A percentile compares a stretch with the other conserved stretches of the same genome.
These are phyloP conservation scores for Eucalyptus erythrocorys DNA, from an alignment of 345 rosid species.

Conservation along the genomic window DNA sequence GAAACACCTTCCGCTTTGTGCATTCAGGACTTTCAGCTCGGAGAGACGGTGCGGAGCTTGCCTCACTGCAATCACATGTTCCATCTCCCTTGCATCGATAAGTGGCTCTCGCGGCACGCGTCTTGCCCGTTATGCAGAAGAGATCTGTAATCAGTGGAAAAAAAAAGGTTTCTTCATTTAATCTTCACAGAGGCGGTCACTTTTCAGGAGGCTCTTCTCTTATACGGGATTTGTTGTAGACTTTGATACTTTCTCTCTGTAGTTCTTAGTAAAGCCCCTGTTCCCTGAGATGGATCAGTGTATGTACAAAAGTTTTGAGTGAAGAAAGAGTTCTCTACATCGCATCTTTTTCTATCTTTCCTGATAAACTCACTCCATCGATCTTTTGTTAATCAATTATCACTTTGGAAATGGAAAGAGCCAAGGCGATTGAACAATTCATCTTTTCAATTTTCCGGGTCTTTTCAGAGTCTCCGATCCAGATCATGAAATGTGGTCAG, in stretches of 20 bases:
- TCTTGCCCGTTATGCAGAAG: conserved; percentile 97
- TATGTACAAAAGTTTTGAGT: conserved; percentile 32
- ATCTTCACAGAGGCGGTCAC: background rate
- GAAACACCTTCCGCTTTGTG: background rate
- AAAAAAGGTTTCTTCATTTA: background rate
- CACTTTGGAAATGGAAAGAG: background rate
- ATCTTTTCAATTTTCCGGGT: background rate
- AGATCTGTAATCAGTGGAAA: conserved; percentile 34
- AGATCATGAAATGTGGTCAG: background rate
- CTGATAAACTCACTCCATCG: background rate
- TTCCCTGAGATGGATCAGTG: background rate
- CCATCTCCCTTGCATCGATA: conserved; percentile 94
- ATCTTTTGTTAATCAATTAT: background rate
- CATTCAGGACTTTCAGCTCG: conserved; percentile 84
- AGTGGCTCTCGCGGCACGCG: conserved; percentile 84
- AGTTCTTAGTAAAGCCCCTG: background rate
- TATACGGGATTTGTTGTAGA: background rate
- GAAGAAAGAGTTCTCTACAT: background rate
- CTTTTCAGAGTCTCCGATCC: background rate
- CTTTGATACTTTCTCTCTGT: background rate
- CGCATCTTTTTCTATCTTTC: background rate
- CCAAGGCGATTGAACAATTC: background rate
- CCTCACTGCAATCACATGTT: conserved; percentile 98
- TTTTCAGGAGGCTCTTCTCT: background rate
- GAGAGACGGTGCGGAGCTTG: conserved; percentile 85